These are phyloP conservation scores for Amanita exitialis DNA, from an alignment of 768 basidiomycete genomes.

Conservation along the genomic window DNA sequence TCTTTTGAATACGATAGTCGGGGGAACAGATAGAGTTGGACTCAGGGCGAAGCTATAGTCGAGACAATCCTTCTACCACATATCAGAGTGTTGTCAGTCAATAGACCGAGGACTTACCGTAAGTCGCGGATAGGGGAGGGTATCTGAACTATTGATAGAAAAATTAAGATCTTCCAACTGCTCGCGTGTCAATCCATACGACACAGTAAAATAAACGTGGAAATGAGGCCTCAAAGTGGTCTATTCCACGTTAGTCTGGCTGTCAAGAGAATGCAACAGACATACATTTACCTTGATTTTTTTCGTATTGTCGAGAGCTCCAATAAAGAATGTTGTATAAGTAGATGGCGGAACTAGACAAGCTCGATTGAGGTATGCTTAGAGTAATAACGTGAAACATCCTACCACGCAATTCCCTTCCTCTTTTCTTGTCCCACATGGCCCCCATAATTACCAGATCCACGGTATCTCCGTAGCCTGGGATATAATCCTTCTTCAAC, in stretches of 20 bases:
- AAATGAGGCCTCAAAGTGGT: slow-evolving; percentile 44
- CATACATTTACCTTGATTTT: slow-evolving; percentile 30
- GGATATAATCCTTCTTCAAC: slow-evolving; percentile 83
- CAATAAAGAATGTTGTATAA: slow-evolving; percentile 77
- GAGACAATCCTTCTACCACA: neutral
- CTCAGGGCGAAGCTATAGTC: slow-evolving; percentile 44
- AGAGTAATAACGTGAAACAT: neutral
- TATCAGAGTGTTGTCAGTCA: neutral
- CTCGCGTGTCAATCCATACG: slow-evolving; percentile 62
- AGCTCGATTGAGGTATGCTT: neutral
- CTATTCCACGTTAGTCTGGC: slow-evolving; percentile 18
- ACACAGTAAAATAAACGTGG: slow-evolving; percentile 62
- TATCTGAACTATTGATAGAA: slow-evolving; percentile 38
- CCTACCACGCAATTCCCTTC: slow-evolving; percentile 63
- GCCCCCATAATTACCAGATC: slow-evolving; percentile 75
- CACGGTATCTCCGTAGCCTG: slow-evolving; percentile 70
- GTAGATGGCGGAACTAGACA: slow-evolving; percentile 54
- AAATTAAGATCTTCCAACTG: slow-evolving; percentile 70
- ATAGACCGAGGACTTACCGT: slow-evolving; percentile 11
- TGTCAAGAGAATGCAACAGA: neutral
- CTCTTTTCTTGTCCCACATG: slow-evolving; percentile 73
- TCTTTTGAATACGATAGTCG: slow-evolving; percentile 43
- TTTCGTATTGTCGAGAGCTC: slow-evolving; percentile 43
- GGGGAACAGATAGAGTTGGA: slow-evolving; percentile 32
- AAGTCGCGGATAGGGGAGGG: slow-evolving; percentile 19